Evolutionary conservation across 371 early-diverging fungal species (phyloP).

Genomic region (Entomophthora muscae): DNA sequence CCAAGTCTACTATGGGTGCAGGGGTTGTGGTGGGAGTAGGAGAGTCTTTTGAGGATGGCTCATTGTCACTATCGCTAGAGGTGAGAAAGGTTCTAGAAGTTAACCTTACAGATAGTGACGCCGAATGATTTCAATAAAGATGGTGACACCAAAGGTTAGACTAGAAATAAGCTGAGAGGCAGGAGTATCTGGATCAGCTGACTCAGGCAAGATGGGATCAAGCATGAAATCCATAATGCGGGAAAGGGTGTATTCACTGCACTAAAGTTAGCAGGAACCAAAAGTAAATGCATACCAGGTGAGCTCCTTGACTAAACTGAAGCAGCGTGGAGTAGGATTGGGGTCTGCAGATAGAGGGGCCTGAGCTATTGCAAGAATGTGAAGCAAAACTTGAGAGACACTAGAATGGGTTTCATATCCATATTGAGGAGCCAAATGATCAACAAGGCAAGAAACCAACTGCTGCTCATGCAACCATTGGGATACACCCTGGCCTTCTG

Average conservation of each 20-base stretch:
- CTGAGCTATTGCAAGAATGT: slow-evolving; percentile 78
- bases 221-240: slow-evolving; percentile 75
- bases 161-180: slow-evolving; percentile 25
- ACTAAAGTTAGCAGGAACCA: background rate
- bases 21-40: background rate
- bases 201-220: slow-evolving; percentile 48
- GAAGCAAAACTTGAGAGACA: slow-evolving; percentile 75
- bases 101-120: slow-evolving; percentile 52
- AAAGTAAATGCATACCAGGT: slow-evolving; percentile 30
- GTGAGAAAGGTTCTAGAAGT: background rate
- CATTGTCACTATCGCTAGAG: slow-evolving; percentile 4
- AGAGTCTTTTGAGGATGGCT: background rate
- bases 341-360: slow-evolving; percentile 47
- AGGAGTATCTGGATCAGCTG: slow-evolving; percentile 19
- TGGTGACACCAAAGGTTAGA: slow-evolving; percentile 75
- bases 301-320: slow-evolving; percentile 50
- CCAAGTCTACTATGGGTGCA: slow-evolving; percentile 3
- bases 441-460: slow-evolving; percentile 55
- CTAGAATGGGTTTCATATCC: slow-evolving; percentile 53
- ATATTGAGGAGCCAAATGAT: slow-evolving; percentile 49
- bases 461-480: slow-evolving; percentile 72
- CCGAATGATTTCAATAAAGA: slow-evolving; percentile 89
- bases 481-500: slow-evolving; percentile 47
- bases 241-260: slow-evolving; percentile 39
- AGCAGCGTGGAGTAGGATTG: slow-evolving; percentile 14